phyloP scores from a whole-genome alignment of 2,329 filamentous ascomycete genomes.

The Aspergillus phoenicis region DNA sequence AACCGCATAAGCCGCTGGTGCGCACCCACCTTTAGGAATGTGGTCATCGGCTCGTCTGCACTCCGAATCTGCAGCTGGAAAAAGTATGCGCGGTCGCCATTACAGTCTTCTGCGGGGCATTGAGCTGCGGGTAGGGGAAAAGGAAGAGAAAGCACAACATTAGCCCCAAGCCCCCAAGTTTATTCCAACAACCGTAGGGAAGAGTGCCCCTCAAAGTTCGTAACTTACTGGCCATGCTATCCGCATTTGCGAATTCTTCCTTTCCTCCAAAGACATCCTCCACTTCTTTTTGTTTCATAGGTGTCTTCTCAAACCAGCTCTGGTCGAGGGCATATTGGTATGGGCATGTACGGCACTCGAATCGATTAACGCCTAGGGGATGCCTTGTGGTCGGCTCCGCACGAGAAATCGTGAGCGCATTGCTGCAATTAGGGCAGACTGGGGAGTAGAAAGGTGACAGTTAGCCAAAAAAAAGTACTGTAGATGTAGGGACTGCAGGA shows the following conservation, averaged over 20 bases:
- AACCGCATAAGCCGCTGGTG: slow-evolving; percentile 18
- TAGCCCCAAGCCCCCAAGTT: background rate
- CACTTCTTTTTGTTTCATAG: slow-evolving; percentile 80
- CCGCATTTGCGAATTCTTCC: slow-evolving; percentile 86
- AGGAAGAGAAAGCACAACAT: slow-evolving; percentile 12
- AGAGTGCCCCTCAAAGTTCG: background rate
- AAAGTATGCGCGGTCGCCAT: slow-evolving; percentile 84
- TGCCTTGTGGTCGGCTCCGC: slow-evolving; percentile 41
- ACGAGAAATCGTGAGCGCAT: slow-evolving; percentile 51
- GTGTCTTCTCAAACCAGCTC: slow-evolving; percentile 77
- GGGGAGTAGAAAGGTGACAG: background rate
- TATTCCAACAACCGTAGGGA: background rate
- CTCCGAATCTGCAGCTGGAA: slow-evolving; percentile 97
- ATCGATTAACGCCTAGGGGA: slow-evolving; percentile 66
- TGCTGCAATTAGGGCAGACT: slow-evolving; percentile 56
- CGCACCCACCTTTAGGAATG: slow-evolving; percentile 76
- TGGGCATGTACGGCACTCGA: slow-evolving; percentile 93
- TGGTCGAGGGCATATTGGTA: slow-evolving; percentile 83
- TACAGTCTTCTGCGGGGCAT: slow-evolving; percentile 79
- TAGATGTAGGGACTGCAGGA: background rate
- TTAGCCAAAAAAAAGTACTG: slow-evolving; percentile 19
- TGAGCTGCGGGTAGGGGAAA: slow-evolving; percentile 57
- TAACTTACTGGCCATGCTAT: slow-evolving; percentile 68
- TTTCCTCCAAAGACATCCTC: slow-evolving; percentile 90
- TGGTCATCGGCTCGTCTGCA: slow-evolving; percentile 98